These are phyloP conservation scores for Aspergillus udagawae DNA, from an alignment of 2,329 filamentous ascomycete species.

Conservation along the genomic window DNA sequence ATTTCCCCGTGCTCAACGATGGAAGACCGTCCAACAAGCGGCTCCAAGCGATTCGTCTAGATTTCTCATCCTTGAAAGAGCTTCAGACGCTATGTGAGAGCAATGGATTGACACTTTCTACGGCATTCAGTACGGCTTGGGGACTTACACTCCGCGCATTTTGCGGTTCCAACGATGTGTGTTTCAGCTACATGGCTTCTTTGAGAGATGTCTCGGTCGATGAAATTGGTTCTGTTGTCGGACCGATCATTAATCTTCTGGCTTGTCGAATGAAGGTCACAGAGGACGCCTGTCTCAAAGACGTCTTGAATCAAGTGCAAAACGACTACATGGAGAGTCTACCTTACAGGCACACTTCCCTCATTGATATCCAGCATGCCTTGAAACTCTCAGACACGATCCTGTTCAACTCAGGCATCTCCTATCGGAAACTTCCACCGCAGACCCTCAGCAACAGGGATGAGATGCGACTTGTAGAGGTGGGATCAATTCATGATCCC, in stretches of 20 bases:
- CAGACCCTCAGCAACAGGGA: conserved; percentile 18
- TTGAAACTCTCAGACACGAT: conserved; percentile 35
- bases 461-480: conserved; percentile 37
- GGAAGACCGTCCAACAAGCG: conserved; percentile 18
- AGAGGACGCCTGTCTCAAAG: conserved; percentile 28
- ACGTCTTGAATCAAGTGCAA: conserved; percentile 41
- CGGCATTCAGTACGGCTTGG: conserved; percentile 69
- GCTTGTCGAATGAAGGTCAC: conserved; percentile 41
- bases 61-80: conserved; percentile 23
- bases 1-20: conserved; percentile 35
- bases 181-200: conserved; percentile 45
- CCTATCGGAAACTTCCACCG: conserved; percentile 42
- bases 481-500: conserved; percentile 42
- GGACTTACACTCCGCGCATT: conserved; percentile 56
- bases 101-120: conserved; percentile 46
- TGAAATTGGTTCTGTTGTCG: conserved; percentile 41
- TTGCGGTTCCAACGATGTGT: conserved; percentile 67
- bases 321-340: conserved; percentile 46
- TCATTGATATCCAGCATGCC: conserved; percentile 47
- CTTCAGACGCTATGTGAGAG: conserved; percentile 40
- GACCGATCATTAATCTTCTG: conserved; percentile 46
- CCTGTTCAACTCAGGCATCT: conserved; percentile 48
- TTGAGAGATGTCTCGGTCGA: conserved; percentile 40
- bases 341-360: conserved; percentile 40
- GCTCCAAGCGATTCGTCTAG: conserved; percentile 28